Evolutionary conservation across 2,329 filamentous ascomycete species (phyloP).

Genomic region (Calonectria hongkongensis): DNA sequence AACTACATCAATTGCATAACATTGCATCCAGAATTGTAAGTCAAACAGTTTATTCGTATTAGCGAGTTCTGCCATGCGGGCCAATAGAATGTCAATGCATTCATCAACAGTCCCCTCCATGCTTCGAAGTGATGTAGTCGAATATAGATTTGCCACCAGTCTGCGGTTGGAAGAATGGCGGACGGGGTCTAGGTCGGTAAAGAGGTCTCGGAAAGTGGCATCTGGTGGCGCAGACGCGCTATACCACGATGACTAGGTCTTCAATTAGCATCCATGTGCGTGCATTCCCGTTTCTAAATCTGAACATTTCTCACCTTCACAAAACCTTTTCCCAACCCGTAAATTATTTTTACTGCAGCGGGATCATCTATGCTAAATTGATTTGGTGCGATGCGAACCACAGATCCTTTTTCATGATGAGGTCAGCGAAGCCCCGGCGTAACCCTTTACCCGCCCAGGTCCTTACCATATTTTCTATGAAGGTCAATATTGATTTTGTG

Average conservation of each 20-base stretch:
- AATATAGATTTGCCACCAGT: constrained; percentile 32
- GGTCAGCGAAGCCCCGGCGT: not conserved
- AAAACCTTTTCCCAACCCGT: constrained; percentile 24
- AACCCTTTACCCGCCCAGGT: not conserved
- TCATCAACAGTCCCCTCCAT: constrained; percentile 33
- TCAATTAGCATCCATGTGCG: not conserved
- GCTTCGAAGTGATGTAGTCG: constrained; percentile 17
- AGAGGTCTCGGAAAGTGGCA: constrained; percentile 9
- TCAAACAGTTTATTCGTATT: not conserved
- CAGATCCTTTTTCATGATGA: not conserved
- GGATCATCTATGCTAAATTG: constrained; percentile 34
- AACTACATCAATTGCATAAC: constrained; percentile 38
- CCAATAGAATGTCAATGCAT: constrained; percentile 17
- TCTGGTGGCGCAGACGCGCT: constrained; percentile 19
- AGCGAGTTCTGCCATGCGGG: not conserved
- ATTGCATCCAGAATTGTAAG: constrained; percentile 38
- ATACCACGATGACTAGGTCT: constrained; percentile 28
- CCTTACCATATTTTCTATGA: constrained; percentile 22
- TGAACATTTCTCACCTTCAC: not conserved
- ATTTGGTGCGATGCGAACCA: constrained; percentile 35
- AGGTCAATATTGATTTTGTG: constrained; percentile 16
- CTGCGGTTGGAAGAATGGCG: constrained; percentile 29
- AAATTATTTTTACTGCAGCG: constrained; percentile 24
- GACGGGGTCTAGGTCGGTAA: constrained; percentile 20
- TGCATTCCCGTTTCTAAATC: too few relatives aligned